These are phyloP conservation scores for Camellia sinensis DNA, from an alignment of 148 eudicot species.

Conservation along the genomic window DNA sequence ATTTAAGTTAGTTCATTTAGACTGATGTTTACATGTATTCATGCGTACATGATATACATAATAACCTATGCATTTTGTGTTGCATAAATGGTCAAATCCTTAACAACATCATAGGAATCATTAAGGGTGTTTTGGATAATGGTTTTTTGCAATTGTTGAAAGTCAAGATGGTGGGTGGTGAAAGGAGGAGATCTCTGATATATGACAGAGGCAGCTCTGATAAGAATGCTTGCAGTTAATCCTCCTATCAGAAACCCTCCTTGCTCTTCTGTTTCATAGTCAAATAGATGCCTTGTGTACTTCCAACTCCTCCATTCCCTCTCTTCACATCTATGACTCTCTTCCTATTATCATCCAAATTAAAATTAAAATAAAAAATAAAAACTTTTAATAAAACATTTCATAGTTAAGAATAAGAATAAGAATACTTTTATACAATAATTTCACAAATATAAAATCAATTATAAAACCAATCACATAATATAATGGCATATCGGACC, in stretches of 20 bases:
- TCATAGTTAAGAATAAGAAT: not conserved
- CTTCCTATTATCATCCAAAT: not conserved
- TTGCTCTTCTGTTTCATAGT: slow-evolving; percentile 19
- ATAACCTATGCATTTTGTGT: no score
- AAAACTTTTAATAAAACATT: not conserved
- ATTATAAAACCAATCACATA: no score
- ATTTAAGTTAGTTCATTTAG: no score
- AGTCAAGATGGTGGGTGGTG: slow-evolving; percentile 16
- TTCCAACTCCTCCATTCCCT: slow-evolving; percentile 23
- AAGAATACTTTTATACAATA: no score
- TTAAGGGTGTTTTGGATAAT: not conserved
- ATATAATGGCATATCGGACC: no score
- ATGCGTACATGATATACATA: no score
- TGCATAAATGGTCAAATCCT: no score
- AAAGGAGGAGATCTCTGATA: slow-evolving; percentile 23
- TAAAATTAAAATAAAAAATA: not conserved
- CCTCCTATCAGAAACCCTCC: slow-evolving; percentile 24
- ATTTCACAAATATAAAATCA: no score
- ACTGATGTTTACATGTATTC: no score
- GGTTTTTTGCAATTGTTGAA: slow-evolving; percentile 17
- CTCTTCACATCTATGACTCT: slow-evolving; percentile 15
- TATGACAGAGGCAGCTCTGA: slow-evolving; percentile 23
- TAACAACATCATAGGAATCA: no score
- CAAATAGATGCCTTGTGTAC: slow-evolving; percentile 22
- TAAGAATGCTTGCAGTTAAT: slow-evolving; percentile 32